Conservation (phyloP, 2,329 filamentous ascomycete species). For the Calonectria pseudoreteaudii region DNA sequence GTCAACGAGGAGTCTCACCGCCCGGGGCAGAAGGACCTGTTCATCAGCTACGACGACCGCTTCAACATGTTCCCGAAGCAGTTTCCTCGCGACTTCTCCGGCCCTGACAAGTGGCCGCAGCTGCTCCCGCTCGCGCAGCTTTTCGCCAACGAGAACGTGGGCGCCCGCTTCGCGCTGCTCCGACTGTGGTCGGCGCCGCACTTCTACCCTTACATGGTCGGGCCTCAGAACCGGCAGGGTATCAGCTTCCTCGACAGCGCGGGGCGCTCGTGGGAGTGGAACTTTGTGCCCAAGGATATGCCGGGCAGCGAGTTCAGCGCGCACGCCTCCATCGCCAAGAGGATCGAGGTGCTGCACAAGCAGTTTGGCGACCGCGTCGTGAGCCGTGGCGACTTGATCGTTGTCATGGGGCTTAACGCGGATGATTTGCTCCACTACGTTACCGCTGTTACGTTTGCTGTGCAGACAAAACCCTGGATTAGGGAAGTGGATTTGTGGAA, state of each 20-base stretch:
- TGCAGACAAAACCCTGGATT: conserved; percentile 46
- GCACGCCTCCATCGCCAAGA: conserved; percentile 21
- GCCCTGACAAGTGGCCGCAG: conserved; percentile 37
- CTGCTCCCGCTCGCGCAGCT: conserved; percentile 32
- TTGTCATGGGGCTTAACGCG: conserved; percentile 41
- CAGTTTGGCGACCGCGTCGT: conserved; percentile 37
- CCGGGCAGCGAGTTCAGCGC: conserved; percentile 39
- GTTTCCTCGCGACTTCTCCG: conserved; percentile 25
- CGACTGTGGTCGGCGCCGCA: conserved; percentile 45
- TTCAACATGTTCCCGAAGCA: conserved; percentile 24
- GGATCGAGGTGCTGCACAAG: conserved; percentile 30
- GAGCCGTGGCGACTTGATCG: conserved; percentile 40
- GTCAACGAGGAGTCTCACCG: conserved; percentile 42
- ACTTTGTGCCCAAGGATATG: conserved; percentile 46
- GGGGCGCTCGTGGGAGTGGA: conserved; percentile 42
- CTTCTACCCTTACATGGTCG: conserved; percentile 46
- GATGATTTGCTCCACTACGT: conserved; percentile 38
- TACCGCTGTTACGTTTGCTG: conserved; percentile 41
- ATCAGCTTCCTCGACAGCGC: conserved; percentile 42
- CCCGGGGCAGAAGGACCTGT: conserved; percentile 40
- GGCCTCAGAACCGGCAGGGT: conserved; percentile 27
- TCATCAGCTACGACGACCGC: conserved; percentile 44
- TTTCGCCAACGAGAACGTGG: conserved; percentile 22
- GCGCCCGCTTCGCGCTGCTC: conserved; percentile 42
- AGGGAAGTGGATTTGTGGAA: conserved; percentile 44